Evolutionary conservation across 768 basidiomycete genomes (phyloP), one percentile per base, ranked within the genome.

Genomic region (Psilocybe tampanensis): DNA sequence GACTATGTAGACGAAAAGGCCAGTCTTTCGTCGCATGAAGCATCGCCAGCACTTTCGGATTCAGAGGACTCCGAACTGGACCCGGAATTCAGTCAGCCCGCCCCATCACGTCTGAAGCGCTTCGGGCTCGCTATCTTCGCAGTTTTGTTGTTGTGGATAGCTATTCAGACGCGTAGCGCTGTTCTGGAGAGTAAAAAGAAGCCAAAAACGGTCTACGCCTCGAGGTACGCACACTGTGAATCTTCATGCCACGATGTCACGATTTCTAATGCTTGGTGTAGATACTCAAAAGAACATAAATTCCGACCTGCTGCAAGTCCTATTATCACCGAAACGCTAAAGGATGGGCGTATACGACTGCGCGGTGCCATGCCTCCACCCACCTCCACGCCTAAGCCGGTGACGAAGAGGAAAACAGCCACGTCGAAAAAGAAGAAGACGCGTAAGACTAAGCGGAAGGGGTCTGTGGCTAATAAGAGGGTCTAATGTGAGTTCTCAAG

Each of bases 281-380:
- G 93, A 60, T 95, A 94, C 67, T 93, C 90, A 12, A 86, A 89
- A 59, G 87, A 92, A 64, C 83, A 82, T 75, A 92, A 87, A 70
- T 94, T 82, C 68, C 78, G 92, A 21, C 92, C 93, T 0, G 92
- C 93, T 11, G 91, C 92, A 6, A 92, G 89, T 58, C 92, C 93
- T 11, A 75, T 94, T 42, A 80, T 94, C 61, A 93, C 89, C 0
- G 90, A 94, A 66, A 80, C 75, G 18, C 72, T 94, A 59, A 83
- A 83, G 60, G 90, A 91, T 60, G 92, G 92, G 0, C 78, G 84
- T 3, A 70, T 83, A 8, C 78, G 85, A 8, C 64, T 95, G 36
- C 75, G 91, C n/a, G 93, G 93, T 0, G 92, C 89, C 1, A 70
- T 71, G 11, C 81, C 86, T 2, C 70, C 75, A 12, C 74, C 77